Evolutionary conservation across 352 stramenopile species (phyloP), one percentile per base, ranked within the genome.

Genomic region (Pythium volutum): DNA sequence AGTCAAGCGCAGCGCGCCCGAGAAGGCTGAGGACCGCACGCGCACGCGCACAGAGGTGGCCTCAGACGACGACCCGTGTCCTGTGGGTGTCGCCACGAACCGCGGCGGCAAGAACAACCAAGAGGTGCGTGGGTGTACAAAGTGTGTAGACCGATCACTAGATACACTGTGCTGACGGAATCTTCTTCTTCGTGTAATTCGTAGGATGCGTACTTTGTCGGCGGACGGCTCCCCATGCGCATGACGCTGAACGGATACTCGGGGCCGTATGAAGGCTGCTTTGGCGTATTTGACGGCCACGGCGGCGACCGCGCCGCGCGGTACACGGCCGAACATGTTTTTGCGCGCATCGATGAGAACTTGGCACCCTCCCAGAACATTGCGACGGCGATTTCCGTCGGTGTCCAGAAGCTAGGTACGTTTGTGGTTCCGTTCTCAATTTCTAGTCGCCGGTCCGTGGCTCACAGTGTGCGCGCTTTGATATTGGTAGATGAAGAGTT

Each of bases 221-320:
- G 85, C 33, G 80, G 81, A 26, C 87, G 80, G 23, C 59, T 69
- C 3, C 66, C 76, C 2, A 56, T 77, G 50, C 77, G 85, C 20
- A 67, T 92, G 57, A 93, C 85, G 38, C 70, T 95, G 16, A 95
- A 95, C 57, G 85, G 85, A 10, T 93, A 90, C 67, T 70, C 79
- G 1, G 77, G 73, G 16, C 59, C 69, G 0, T 78, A 77, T 18
- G 73, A 73, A 48, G 85, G 83, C 27, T 93, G 79, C 58, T 95
- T 91, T 62, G 85, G 85, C 38, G 73, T 95, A 27, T 95, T 95
- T 59, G 85, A 95, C 52, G 85, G 85, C 56, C 85, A 95, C 53
- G 79, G 81, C 11, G 81, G 85, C 46, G 84, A 92, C 64, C 81
- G 83, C 56, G 85, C 85, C 46, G 89, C 85, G 47, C 75, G 79